These are phyloP conservation scores for Hymenoscyphus infarciens DNA, from an alignment of 2,329 filamentous ascomycete species.

Conservation along the genomic window DNA sequence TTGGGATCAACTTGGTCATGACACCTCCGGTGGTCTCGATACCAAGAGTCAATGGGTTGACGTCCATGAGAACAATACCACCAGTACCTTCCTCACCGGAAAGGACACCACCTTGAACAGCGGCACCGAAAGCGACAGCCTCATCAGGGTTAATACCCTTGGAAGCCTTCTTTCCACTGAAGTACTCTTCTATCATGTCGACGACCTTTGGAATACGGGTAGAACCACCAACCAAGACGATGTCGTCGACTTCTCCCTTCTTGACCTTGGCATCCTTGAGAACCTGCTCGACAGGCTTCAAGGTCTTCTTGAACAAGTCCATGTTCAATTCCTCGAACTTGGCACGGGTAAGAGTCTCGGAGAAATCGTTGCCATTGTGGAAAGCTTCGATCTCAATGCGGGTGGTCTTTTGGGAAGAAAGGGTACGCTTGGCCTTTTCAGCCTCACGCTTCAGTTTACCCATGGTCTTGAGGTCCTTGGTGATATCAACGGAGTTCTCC, in stretches of 20 bases:
- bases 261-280: slow-evolving; percentile 97
- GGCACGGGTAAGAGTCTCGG: slow-evolving; percentile 94
- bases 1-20: slow-evolving; percentile 94
- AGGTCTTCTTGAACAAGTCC: slow-evolving; percentile 98
- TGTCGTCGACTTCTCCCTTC: slow-evolving; percentile 93
- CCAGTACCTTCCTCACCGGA: slow-evolving; percentile 79
- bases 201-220: slow-evolving; percentile 99
- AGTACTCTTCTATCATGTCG: slow-evolving; percentile 91
- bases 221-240: slow-evolving; percentile 96
- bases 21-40: slow-evolving; percentile 97
- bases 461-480: slow-evolving; percentile 96
- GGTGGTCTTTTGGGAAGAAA: slow-evolving; percentile 90
- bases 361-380: slow-evolving; percentile 96
- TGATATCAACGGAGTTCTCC: slow-evolving; percentile 89
- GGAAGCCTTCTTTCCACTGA: slow-evolving; percentile 91
- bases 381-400: slow-evolving; percentile 97
- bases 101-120: slow-evolving; percentile 94
- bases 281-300: slow-evolving; percentile 98
- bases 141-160: slow-evolving; percentile 99
- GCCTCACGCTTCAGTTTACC: slow-evolving; percentile 99
- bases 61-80: slow-evolving; percentile 91
- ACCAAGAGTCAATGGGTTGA: slow-evolving; percentile 93
- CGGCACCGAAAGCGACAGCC: slow-evolving; percentile 96
- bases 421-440: slow-evolving; percentile 98
- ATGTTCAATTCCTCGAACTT: slow-evolving; percentile 99